Conservation (phyloP, 164 flowering plant genomes). For the Tinospora cordifolia region DNA sequence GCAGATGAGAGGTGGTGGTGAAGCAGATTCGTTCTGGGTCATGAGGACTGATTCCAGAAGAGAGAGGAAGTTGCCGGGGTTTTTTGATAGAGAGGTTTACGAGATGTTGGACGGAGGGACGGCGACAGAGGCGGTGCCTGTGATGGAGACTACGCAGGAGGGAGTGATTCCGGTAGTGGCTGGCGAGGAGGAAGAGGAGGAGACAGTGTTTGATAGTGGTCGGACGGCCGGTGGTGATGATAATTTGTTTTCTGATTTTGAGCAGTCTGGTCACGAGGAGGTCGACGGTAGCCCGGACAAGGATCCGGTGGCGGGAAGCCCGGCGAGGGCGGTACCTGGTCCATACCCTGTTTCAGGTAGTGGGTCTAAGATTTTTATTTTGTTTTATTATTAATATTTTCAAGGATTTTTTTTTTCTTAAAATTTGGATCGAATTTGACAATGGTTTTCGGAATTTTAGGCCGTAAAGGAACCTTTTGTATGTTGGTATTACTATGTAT, state of each 20-base stretch:
- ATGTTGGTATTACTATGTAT: background rate
- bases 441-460: too few species aligned
- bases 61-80: constrained; percentile 76
- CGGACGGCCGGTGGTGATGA: constrained; percentile 57
- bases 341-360: background rate
- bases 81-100: constrained; percentile 78
- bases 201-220: constrained; percentile 49
- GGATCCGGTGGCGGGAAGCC: background rate
- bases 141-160: background rate
- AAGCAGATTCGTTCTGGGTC: constrained; percentile 67
- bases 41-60: constrained; percentile 82
- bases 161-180: constrained; percentile 1
- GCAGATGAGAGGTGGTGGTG: constrained; percentile 28
- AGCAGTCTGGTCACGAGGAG: background rate
- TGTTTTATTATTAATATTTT: too few species aligned
- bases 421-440: too few species aligned
- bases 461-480: too few species aligned
- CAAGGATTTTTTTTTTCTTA: too few species aligned
- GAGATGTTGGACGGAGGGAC: constrained; percentile 53
- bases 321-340: background rate
- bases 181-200: constrained; percentile 27
- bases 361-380: too few species aligned
- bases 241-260: constrained; percentile 56
- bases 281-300: background rate
- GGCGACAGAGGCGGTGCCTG: constrained; percentile 6